Conservation (phyloP, 257 asterid species). For the Thymus mandschuricus region DNA sequence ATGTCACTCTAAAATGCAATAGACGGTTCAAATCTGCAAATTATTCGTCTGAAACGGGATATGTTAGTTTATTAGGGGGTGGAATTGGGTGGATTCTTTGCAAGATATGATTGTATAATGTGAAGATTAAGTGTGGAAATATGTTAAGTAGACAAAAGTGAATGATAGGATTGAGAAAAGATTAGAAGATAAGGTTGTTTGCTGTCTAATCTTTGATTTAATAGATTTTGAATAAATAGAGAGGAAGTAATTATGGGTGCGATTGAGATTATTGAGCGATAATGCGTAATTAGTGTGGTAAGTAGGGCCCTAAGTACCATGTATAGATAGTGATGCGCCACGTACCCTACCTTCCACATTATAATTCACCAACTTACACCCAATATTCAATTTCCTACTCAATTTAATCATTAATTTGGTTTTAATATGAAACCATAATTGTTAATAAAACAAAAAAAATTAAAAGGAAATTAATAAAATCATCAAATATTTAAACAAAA, state of each 20-base stretch:
- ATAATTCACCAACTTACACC: neutral
- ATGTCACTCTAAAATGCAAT: too few species aligned
- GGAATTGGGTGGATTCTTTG: neutral
- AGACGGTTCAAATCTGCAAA: neutral
- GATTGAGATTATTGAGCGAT: neutral
- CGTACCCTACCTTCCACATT: slow-evolving; percentile 2
- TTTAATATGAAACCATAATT: too few species aligned
- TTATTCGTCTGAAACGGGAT: neutral
- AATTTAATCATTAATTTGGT: too few species aligned
- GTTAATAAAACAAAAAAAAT: too few species aligned
- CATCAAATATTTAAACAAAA: too few species aligned
- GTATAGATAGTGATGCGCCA: neutral
- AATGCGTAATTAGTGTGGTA: neutral
- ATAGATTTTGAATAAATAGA: slow-evolving; percentile 1
- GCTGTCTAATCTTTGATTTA: slow-evolving; percentile 17
- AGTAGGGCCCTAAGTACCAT: neutral
- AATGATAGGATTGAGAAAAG: neutral
- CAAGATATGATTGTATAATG: neutral
- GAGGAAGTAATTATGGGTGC: neutral
- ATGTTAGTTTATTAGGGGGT: neutral
- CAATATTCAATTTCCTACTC: neutral
- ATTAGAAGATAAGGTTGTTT: slow-evolving; percentile 6
- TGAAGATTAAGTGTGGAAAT: neutral
- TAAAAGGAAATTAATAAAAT: too few species aligned
- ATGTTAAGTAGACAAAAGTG: neutral